A percentile compares a stretch with the other conserved stretches of the same genome.
phyloP scores from a whole-genome alignment of 2,329 filamentous ascomycete species.

The Hymenoscyphus infarciens region DNA sequence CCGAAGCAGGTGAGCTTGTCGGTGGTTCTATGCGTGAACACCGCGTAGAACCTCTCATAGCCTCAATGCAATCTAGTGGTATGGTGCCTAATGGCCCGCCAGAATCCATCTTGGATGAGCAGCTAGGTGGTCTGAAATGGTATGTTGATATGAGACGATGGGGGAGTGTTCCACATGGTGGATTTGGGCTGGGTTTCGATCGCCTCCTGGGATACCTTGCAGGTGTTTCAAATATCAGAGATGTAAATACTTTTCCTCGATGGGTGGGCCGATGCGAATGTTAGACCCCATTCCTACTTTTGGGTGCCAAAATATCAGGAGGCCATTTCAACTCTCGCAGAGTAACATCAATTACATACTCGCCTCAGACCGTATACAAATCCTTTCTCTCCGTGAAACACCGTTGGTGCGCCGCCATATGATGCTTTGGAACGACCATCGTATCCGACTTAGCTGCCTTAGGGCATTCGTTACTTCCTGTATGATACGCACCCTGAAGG shows the following conservation, averaged over 20 bases:
- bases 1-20: slow-evolving; percentile 64
- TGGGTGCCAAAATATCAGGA: neutral
- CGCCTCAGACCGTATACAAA: neutral
- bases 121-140: slow-evolving; percentile 56
- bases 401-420: neutral
- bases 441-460: neutral
- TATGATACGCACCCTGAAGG: neutral
- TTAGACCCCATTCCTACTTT: slow-evolving; percentile 19
- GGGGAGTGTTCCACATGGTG: slow-evolving; percentile 68
- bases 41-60: slow-evolving; percentile 52
- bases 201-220: slow-evolving; percentile 63
- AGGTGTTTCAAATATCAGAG: slow-evolving; percentile 62
- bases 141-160: slow-evolving; percentile 67
- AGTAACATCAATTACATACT: neutral
- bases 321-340: neutral
- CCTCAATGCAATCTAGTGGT: slow-evolving; percentile 57
- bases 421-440: neutral
- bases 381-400: neutral
- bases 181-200: slow-evolving; percentile 71
- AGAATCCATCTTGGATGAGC: slow-evolving; percentile 32
- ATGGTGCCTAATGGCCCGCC: slow-evolving; percentile 38
- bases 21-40: slow-evolving; percentile 71
- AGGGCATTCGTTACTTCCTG: neutral
- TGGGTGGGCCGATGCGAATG: slow-evolving; percentile 43
- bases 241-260: slow-evolving; percentile 66